phyloP scores from a whole-genome alignment of 257 asterid genomes.

The Agastache rugosa region DNA sequence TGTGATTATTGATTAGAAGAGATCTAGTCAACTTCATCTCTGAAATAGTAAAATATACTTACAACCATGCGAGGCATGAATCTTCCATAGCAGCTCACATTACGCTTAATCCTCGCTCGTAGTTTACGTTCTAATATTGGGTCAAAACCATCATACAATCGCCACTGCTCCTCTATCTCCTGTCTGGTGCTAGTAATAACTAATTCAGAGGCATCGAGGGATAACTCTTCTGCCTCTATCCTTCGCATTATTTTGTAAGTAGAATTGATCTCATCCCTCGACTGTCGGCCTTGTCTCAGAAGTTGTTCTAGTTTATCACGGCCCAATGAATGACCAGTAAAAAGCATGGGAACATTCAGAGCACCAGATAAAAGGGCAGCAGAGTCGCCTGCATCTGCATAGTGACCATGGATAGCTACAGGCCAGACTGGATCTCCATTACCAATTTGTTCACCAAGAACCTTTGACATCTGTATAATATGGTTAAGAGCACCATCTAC shows the following conservation, averaged over 20 bases:
- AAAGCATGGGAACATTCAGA: constrained; percentile 93
- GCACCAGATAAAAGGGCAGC: constrained; percentile 94
- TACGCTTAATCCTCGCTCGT: constrained; percentile 92
- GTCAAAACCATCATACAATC: constrained; percentile 97
- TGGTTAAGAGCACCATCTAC: constrained; percentile 89
- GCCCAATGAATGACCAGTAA: constrained; percentile 98
- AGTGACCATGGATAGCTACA: constrained; percentile 94
- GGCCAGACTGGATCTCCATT: constrained; percentile 93
- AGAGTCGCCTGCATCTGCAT: constrained; percentile 99
- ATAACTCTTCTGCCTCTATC: constrained; percentile 93
- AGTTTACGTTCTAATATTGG: constrained; percentile 88
- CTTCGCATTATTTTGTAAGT: constrained; percentile 95
- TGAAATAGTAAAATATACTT: constrained; percentile 47
- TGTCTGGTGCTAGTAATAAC: constrained; percentile 94
- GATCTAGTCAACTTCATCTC: constrained; percentile 31
- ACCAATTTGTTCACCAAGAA: constrained; percentile 94
- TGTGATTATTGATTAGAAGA: background rate
- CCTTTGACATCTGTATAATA: constrained; percentile 80
- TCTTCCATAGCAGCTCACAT: constrained; percentile 97
- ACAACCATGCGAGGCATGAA: constrained; percentile 95
- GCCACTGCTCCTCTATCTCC: constrained; percentile 99
- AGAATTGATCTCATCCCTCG: constrained; percentile 89
- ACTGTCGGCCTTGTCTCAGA: constrained; percentile 79
- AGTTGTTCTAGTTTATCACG: constrained; percentile 98
- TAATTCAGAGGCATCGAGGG: constrained; percentile 91